These are phyloP conservation scores for Alternaria gansuensis DNA, from an alignment of 2,329 filamentous ascomycete species.

Conservation along the genomic window DNA sequence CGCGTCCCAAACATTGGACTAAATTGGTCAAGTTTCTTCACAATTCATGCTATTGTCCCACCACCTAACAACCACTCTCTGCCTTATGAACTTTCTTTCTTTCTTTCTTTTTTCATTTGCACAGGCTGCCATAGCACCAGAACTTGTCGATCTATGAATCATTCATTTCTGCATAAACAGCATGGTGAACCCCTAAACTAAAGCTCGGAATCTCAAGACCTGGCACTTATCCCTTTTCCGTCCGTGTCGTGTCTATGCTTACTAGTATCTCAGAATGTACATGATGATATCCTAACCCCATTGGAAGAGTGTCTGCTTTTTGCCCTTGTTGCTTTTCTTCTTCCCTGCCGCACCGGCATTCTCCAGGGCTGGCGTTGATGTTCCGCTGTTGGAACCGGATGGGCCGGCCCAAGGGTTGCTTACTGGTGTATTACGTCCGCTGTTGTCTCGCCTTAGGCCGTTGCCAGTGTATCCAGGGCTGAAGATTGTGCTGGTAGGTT, in stretches of 20 bases:
- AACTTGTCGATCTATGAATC: background rate
- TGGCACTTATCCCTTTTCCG: background rate
- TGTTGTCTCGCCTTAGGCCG: conserved; percentile 56
- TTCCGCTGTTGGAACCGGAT: conserved; percentile 39
- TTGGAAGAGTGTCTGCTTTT: conserved; percentile 62
- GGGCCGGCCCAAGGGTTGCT: conserved; percentile 54
- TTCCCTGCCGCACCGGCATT: conserved; percentile 45
- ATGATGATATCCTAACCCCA: conserved; percentile 51
- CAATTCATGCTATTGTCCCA: background rate
- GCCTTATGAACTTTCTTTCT: no score
- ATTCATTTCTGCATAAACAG: background rate
- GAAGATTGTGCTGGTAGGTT: conserved; percentile 66
- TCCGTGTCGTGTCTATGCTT: background rate
- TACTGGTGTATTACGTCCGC: conserved; percentile 50
- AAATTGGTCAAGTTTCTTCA: no score
- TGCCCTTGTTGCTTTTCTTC: conserved; percentile 61
- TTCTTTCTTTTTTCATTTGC: background rate
- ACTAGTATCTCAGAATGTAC: background rate
- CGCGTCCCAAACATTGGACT: no score
- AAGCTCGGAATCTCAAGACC: background rate
- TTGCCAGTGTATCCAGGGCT: conserved; percentile 60
- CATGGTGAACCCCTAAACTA: background rate
- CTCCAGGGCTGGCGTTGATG: conserved; percentile 35
- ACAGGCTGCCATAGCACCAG: background rate
- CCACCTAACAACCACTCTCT: background rate